Evolutionary conservation across 208 protist species (phyloP), one percentile per base, ranked within the genome.

Genomic region (Trypanosoma avium): DNA sequence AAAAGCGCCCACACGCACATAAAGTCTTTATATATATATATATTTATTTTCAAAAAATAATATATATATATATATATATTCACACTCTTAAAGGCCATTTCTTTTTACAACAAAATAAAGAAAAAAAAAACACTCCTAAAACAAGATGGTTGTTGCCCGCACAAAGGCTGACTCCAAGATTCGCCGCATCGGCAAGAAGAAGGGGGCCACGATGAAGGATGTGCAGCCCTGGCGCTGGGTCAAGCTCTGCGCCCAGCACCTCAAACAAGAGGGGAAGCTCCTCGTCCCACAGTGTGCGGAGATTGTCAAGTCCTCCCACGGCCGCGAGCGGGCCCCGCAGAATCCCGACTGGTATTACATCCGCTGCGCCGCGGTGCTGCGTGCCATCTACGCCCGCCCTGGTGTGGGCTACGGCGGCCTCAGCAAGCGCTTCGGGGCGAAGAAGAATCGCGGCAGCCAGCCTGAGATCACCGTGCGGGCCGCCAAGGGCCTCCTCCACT

Each of bases 341-440:
- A 97, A 99, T 86, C 83, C 92, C 61, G 97, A 99, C 88, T 99
- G 97, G 97, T 99, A 97, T 83, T 99, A 98, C 89, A 87, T 98
- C 78, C 96, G 97, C 70, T 90, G 84, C 73, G 98, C 97, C 55
- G 90, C 97, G 49, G 88, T 99, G 29, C 96, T 98, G 57, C 97
- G 98, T 81, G 92, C 95, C 68, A 81, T 99, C 61, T 99, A 99
- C 87, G 64, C 99, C 29, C 93, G 94, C 76, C 89, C 91, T 40
- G 94, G 94, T 63, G 85, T 91, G 24, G 97, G 98, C 75, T 97
- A 98, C 71, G 96, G 87, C 50, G 84, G 82, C 33, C 89, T 98
- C 42, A 94, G 84, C 84, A 94, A 95, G 79, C 86, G 86, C 63
- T 99, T 97, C 81, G 87, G 92, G 68, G 94, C 79, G 77, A 90